A percentile compares a stretch with the other conserved stretches of the same genome.
phyloP scores from a whole-genome alignment of 371 early-diverging fungal genomes.

The Saksenaea vasiformis region DNA sequence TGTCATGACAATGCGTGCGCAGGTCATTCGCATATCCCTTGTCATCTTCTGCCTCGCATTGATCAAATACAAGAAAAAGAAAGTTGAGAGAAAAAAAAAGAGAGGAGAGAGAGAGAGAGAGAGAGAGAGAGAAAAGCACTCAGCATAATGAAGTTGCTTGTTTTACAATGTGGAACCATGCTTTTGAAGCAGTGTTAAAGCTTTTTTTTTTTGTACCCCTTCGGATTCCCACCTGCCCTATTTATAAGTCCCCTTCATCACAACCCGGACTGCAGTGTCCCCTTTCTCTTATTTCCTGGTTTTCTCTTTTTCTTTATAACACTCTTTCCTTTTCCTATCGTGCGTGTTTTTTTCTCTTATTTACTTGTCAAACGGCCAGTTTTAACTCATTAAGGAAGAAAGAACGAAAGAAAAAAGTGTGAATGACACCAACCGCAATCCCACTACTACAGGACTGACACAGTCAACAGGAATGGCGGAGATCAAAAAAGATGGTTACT shows the following conservation, averaged over 20 bases:
- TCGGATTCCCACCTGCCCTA: neutral
- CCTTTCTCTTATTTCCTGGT: neutral
- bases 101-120: neutral
- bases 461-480: conserved; percentile 33
- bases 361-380: neutral
- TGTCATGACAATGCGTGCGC: no score
- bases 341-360: neutral
- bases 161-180: neutral
- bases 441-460: neutral
- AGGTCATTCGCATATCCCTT: no score
- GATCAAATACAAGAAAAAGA: neutral
- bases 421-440: neutral
- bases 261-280: conserved; percentile 1
- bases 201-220: neutral
- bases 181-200: neutral
- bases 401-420: neutral
- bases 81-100: no score
- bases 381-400: neutral
- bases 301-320: neutral
- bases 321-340: neutral
- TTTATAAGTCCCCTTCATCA: neutral
- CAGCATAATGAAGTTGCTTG: neutral
- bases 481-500: conserved; percentile 67
- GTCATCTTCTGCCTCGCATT: no score
- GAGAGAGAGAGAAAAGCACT: neutral